These are phyloP conservation scores for Saturnispora galanensis DNA, from an alignment of 805 yeast genomes.

Conservation along the genomic window DNA sequence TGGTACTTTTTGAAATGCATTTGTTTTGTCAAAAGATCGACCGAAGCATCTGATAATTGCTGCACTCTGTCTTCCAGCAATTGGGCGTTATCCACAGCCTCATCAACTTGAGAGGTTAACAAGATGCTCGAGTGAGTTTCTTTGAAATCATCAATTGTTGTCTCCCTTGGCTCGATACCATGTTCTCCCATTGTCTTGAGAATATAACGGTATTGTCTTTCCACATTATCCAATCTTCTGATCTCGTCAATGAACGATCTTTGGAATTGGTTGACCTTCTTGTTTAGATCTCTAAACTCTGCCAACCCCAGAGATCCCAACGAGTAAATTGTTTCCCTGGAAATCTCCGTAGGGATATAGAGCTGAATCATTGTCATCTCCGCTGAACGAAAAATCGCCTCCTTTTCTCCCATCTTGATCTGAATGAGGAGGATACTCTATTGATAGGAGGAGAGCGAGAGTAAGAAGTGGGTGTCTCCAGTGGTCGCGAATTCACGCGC, in stretches of 20 bases:
- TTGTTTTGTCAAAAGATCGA: slow-evolving; percentile 52
- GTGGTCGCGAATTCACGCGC: no score
- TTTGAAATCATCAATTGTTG: slow-evolving; percentile 17
- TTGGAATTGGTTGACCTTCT: slow-evolving; percentile 78
- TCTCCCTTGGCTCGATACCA: slow-evolving; percentile 18
- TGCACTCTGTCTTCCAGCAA: slow-evolving; percentile 63
- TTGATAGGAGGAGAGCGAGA: no score
- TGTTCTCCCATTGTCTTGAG: slow-evolving; percentile 38
- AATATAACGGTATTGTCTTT: slow-evolving; percentile 67
- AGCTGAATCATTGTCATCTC: slow-evolving; percentile 91
- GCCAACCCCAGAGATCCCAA: slow-evolving; percentile 79
- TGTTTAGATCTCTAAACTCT: slow-evolving; percentile 85
- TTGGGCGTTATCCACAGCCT: slow-evolving; percentile 50
- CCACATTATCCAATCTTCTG: slow-evolving; percentile 73
- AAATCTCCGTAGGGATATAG: slow-evolving; percentile 82
- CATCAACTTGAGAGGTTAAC: slow-evolving; percentile 50
- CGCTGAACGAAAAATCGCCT: slow-evolving; percentile 58
- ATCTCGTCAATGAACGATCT: slow-evolving; percentile 85
- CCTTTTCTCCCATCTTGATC: slow-evolving; percentile 12
- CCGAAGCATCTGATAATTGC: slow-evolving; percentile 62
- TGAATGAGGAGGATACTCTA: neutral
- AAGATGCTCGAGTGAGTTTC: slow-evolving; percentile 14
- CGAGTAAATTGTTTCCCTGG: slow-evolving; percentile 77
- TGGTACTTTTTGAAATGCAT: slow-evolving; percentile 63
- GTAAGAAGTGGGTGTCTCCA: no score